Evolutionary conservation across 768 basidiomycete species (phyloP).

Genomic region (Jaapia argillacea): DNA sequence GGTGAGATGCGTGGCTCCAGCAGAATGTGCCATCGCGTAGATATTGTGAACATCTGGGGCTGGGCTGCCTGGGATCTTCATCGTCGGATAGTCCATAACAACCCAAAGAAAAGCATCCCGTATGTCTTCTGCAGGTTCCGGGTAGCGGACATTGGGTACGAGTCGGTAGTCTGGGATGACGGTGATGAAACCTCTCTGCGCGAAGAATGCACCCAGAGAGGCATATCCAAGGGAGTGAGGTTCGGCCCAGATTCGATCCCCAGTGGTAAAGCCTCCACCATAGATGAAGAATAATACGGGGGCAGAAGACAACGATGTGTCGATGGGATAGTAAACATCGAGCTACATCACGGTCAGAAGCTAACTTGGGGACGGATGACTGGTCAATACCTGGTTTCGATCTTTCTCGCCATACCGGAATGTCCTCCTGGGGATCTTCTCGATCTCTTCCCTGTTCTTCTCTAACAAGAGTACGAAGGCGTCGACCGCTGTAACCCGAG

Average conservation of each 20-base stretch:
- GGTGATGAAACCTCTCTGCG: conserved; percentile 46
- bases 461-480: conserved; percentile 43
- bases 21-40: conserved; percentile 52
- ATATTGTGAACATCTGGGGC: conserved; percentile 30
- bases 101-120: conserved; percentile 52
- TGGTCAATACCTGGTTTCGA: conserved; percentile 32
- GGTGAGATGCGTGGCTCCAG: conserved; percentile 41
- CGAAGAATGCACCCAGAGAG: conserved; percentile 54
- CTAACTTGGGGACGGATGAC: background rate
- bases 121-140: conserved; percentile 43
- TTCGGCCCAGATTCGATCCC: conserved; percentile 35
- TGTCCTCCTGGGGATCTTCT: conserved; percentile 36
- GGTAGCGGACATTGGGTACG: conserved; percentile 45
- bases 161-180: conserved; percentile 64
- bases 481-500: conserved; percentile 36
- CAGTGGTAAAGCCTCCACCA: conserved; percentile 52
- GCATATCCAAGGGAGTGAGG: conserved; percentile 43
- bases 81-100: conserved; percentile 20
- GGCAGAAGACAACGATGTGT: conserved; percentile 17
- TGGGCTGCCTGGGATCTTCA: conserved; percentile 5
- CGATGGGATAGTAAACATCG: conserved; percentile 51
- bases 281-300: conserved; percentile 58
- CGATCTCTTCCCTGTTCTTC: conserved; percentile 34
- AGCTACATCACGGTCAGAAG: conserved; percentile 27
- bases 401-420: conserved; percentile 47